A percentile compares a stretch with the other conserved stretches of the same genome.
Evolutionary conservation across 352 stramenopile genomes (phyloP).

Genomic region (Phytophthora lateralis): DNA sequence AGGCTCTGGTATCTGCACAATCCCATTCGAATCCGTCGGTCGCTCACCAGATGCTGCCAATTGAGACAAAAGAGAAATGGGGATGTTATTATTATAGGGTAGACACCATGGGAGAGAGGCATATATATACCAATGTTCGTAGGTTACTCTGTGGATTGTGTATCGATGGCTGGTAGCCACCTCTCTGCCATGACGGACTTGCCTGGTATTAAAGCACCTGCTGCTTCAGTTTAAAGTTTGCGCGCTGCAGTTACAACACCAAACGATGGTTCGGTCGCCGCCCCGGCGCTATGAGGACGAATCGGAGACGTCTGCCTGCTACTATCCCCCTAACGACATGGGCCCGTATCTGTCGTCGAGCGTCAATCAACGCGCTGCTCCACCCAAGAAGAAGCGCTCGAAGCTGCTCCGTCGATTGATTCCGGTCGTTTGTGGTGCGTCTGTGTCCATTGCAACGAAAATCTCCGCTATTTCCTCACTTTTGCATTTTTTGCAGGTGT

Average conservation of each 20-base stretch:
- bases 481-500: conserved; percentile 8
- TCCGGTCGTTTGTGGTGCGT: conserved; percentile 33
- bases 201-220: no score
- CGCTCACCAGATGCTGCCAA: background rate
- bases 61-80: conserved; percentile 6
- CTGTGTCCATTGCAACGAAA: background rate
- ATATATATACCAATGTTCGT: background rate
- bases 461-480: conserved; percentile 1
- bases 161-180: conserved; percentile 5
- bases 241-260: conserved; percentile 17
- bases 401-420: conserved; percentile 26
- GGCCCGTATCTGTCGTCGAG: conserved; percentile 36
- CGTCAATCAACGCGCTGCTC: conserved; percentile 24
- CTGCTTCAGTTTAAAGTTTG: conserved; percentile 31
- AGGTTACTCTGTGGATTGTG: background rate
- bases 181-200: conserved; percentile 23
- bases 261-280: conserved; percentile 30
- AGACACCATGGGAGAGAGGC: conserved; percentile 14
- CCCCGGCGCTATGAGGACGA: conserved; percentile 29
- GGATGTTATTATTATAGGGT: background rate
- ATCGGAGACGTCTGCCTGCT: conserved; percentile 30
- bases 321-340: conserved; percentile 38
- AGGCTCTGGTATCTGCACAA: background rate
- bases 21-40: background rate
- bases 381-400: conserved; percentile 29